Evolutionary conservation across 2,329 filamentous ascomycete genomes (phyloP).

Genomic region (Colletotrichum lindemuthianum): DNA sequence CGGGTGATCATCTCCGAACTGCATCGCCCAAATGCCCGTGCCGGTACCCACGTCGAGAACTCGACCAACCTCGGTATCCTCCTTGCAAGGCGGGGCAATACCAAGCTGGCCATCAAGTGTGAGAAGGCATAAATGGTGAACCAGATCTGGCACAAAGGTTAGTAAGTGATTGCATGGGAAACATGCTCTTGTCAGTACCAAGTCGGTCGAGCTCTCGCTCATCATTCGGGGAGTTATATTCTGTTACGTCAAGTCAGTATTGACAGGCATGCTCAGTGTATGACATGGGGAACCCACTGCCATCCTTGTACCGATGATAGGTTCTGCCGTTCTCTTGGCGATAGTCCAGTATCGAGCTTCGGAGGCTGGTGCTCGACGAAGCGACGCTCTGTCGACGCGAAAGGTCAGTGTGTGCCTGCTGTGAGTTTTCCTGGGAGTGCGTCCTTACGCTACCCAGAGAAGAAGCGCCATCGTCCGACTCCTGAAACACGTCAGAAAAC

Average conservation of each 20-base stretch:
- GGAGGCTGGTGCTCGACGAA: slow-evolving; percentile 13
- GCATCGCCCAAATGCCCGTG: slow-evolving; percentile 40
- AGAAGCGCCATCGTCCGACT: too few relatives aligned
- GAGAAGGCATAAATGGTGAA: background rate
- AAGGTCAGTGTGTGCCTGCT: too few relatives aligned
- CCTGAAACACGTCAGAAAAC: too few relatives aligned
- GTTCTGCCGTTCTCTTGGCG: slow-evolving; percentile 1
- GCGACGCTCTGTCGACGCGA: background rate
- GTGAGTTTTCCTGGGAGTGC: too few relatives aligned
- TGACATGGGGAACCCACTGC: slow-evolving; percentile 31
- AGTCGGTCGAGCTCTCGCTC: background rate
- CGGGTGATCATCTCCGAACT: slow-evolving; percentile 44
- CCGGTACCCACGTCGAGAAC: slow-evolving; percentile 40
- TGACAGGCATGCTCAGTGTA: background rate
- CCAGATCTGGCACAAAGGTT: background rate
- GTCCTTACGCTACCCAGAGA: too few relatives aligned
- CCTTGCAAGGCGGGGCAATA: slow-evolving; percentile 38
- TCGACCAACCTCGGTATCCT: slow-evolving; percentile 5
- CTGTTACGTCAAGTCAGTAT: background rate
- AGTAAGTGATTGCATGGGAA: slow-evolving; percentile 37
- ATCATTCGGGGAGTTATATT: background rate
- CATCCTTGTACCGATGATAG: slow-evolving; percentile 15
- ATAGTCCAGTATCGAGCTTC: slow-evolving; percentile 8
- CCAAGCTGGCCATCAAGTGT: slow-evolving; percentile 2
- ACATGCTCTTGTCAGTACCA: slow-evolving; percentile 40